A percentile compares a stretch with the other conserved stretches of the same genome.
Conservation (phyloP, 2,329 filamentous ascomycete genomes). For the Fusarium pseudocircinatum region DNA sequence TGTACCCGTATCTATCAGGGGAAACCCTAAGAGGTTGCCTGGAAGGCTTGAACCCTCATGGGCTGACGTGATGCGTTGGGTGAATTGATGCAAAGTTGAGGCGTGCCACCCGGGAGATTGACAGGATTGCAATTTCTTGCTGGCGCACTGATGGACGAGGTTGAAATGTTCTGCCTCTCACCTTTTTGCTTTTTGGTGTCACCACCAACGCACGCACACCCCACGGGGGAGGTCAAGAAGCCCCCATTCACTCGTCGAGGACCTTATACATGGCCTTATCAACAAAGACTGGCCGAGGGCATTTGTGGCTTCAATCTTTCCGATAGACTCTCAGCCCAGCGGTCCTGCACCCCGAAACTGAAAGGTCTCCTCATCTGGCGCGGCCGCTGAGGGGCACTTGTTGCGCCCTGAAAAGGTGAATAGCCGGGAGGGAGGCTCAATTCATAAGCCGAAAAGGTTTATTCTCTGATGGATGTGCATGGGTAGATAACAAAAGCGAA, state of each 20-base stretch:
- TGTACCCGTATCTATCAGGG: slow-evolving; percentile 9
- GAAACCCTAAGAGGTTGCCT: neutral
- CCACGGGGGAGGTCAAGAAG: slow-evolving; percentile 11
- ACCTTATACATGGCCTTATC: slow-evolving; percentile 21
- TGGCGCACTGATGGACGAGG: neutral
- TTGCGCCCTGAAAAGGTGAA: slow-evolving; percentile 8
- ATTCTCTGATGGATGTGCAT: neutral
- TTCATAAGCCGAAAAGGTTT: neutral
- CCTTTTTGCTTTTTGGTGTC: slow-evolving; percentile 25
- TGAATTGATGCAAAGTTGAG: slow-evolving; percentile 5
- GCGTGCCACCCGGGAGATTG: slow-evolving; percentile 16
- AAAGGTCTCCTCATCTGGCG: neutral
- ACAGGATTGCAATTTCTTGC: neutral
- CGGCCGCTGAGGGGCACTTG: slow-evolving; percentile 7
- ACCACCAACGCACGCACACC: slow-evolving; percentile 19
- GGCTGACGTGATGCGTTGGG: slow-evolving; percentile 34
- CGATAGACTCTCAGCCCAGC: slow-evolving; percentile 23
- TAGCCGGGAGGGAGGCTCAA: slow-evolving; percentile 5
- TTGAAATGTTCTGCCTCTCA: slow-evolving; percentile 1
- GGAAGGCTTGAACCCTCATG: slow-evolving; percentile 15
- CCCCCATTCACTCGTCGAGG: neutral
- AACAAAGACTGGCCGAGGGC: neutral
- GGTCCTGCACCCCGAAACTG: slow-evolving; percentile 13
- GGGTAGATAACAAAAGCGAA: slow-evolving; percentile 4
- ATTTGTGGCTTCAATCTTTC: slow-evolving; percentile 27